Conservation (phyloP, 1,284 basidiomycete genomes). For the Leccinum holopus region DNA sequence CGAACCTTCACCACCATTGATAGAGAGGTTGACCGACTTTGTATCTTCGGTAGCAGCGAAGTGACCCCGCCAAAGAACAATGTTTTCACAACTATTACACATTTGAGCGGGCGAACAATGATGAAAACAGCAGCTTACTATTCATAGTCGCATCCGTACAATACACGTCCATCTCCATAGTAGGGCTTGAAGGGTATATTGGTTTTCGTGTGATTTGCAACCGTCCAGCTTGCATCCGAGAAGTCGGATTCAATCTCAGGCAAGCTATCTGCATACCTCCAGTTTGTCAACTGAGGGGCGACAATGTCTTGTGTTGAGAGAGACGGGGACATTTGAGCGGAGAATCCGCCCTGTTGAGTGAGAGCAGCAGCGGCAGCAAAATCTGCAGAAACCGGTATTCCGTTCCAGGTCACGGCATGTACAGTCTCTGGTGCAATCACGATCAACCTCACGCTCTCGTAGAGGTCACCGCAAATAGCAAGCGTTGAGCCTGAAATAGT, state of each 20-base stretch:
- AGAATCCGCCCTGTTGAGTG: conserved; percentile 41
- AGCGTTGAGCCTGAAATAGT: conserved; percentile 41
- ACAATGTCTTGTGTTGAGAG: conserved; percentile 16
- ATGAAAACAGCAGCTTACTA: conserved; percentile 49
- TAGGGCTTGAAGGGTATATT: conserved; percentile 65
- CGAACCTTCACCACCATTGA: conserved; percentile 76
- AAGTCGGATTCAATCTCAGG: conserved; percentile 62
- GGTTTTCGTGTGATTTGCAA: conserved; percentile 67
- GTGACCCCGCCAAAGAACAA: conserved; percentile 78
- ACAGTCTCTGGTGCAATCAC: conserved; percentile 50
- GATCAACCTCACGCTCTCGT: conserved; percentile 41
- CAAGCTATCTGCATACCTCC: conserved; percentile 71
- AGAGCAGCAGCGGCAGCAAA: conserved; percentile 24
- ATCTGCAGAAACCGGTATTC: conserved; percentile 44
- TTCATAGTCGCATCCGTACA: conserved; percentile 81
- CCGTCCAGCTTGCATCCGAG: conserved; percentile 60
- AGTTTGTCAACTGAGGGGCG: conserved; percentile 48
- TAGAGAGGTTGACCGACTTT: conserved; percentile 64
- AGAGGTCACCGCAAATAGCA: conserved; percentile 48
- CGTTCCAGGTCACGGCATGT: conserved; percentile 68
- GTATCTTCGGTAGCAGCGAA: conserved; percentile 61
- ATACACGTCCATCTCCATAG: conserved; percentile 69
- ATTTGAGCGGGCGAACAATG: background rate
- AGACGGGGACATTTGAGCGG: conserved; percentile 30
- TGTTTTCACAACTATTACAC: conserved; percentile 69